Evolutionary conservation across 2,329 filamentous ascomycete genomes (phyloP), one percentile per base, ranked within the genome.

Genomic region (Xylaria sp.): DNA sequence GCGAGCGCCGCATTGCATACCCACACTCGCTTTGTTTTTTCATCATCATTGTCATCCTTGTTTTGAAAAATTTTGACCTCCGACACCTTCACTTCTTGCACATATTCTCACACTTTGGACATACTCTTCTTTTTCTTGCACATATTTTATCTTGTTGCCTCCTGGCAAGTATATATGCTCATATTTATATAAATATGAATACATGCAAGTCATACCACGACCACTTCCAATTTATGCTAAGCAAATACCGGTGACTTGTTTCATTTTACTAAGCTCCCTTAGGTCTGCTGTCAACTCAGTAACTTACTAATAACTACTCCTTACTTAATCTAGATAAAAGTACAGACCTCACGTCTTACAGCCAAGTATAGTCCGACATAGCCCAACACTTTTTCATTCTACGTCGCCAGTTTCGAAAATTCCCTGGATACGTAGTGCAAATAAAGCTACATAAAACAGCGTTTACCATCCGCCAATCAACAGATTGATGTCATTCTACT

Each of bases 1-100:
- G 61, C 52, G 61, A 62, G 61, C 52, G 55, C 58, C 57, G 57
- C 64, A 56, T 63, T 68, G 62, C 68, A 68, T 66, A 68, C 66
- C 10, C 31, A 68, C 66, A 55, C 56, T 71, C 63, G 49, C 59
- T 71, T 64, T 49, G 20, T 43, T 52, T 55, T 33, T 7, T 52
- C 28, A 5, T 28, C 28, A 28, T 28, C 28, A 28, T 12, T 28
- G 33, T 36, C 33, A 36, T 36, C 2, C 13, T 18, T 20, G 13
- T n/a, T 46, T n/a, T 46, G 15, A 46, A 55, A 41, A 28, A 8
- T 49, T 62, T 10, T 31, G 51, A 18, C 7, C 63, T 57, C 56
- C 25, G 1, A n/a, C 28, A 25, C 31, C 43, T 49, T 51, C 54
- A 10, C 7, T 54, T 23, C 28, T 61, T 55, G 46, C 28, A 62